Percentiles rank a stretch among this genome's conserved stretches.
These are phyloP conservation scores for Daedaleopsis nitida DNA, from an alignment of 768 basidiomycete species.

Conservation along the genomic window DNA sequence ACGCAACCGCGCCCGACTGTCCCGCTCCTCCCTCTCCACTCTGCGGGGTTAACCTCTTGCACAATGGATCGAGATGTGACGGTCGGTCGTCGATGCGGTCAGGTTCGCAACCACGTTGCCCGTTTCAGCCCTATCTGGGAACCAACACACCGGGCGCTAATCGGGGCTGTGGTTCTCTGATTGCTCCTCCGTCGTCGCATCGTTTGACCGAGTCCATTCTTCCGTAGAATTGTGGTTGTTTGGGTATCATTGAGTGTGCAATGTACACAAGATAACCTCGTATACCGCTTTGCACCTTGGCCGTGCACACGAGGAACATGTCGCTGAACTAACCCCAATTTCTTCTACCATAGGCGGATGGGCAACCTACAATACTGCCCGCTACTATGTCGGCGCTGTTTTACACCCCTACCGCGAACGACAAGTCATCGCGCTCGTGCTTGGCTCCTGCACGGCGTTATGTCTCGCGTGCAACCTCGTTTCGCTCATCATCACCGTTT, in stretches of 20 bases:
- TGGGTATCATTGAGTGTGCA: no score
- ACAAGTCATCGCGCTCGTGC: slow-evolving; percentile 45
- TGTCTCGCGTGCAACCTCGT: slow-evolving; percentile 43
- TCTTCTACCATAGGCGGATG: slow-evolving; percentile 51
- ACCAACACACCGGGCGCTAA: not conserved
- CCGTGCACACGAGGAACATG: not conserved
- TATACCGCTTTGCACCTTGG: not conserved
- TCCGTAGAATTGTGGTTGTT: no score
- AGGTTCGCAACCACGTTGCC: not conserved
- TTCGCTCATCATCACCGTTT: slow-evolving; percentile 41
- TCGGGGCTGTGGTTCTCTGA: not conserved
- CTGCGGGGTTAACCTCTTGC: not conserved
- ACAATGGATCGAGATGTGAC: not conserved
- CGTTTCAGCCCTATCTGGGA: not conserved
- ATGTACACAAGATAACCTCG: not conserved
- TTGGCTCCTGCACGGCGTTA: slow-evolving; percentile 49
- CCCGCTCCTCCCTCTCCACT: not conserved
- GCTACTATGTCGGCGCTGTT: slow-evolving; percentile 65
- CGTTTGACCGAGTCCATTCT: no score
- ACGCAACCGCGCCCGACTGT: not conserved
- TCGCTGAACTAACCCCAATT: not conserved
- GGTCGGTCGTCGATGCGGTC: not conserved
- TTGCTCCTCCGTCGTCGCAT: not conserved
- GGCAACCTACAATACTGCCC: slow-evolving; percentile 61
- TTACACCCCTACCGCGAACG: slow-evolving; percentile 43